Percentiles rank a stretch among this genome's conserved stretches.
These are phyloP conservation scores for Earliella scabrosa DNA, from an alignment of 1,284 basidiomycete genomes.

Conservation along the genomic window DNA sequence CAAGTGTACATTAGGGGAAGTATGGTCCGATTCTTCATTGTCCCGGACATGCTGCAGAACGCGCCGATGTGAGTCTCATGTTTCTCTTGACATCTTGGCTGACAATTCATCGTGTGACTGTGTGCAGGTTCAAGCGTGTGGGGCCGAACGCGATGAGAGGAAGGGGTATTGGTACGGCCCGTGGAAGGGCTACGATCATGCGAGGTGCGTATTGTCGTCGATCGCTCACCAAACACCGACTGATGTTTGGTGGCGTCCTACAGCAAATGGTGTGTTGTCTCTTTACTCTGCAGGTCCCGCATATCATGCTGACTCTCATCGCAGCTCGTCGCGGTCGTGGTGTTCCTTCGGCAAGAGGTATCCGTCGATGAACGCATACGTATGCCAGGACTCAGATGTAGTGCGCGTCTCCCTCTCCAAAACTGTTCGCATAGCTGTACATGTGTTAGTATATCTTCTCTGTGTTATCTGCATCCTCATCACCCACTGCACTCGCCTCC, in stretches of 20 bases:
- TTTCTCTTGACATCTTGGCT: background rate
- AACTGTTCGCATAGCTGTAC: slow-evolving; percentile 28
- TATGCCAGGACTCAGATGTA: slow-evolving; percentile 16
- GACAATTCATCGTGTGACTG: background rate
- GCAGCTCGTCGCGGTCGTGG: slow-evolving; percentile 85
- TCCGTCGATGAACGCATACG: slow-evolving; percentile 61
- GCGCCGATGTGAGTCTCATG: slow-evolving; percentile 87
- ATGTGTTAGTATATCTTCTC: slow-evolving; percentile 31
- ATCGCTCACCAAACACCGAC: slow-evolving; percentile 19
- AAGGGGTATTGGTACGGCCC: slow-evolving; percentile 97
- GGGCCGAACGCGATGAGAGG: slow-evolving; percentile 99
- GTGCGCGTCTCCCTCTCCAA: slow-evolving; percentile 19
- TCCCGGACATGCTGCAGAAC: slow-evolving; percentile 99
- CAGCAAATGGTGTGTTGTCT: slow-evolving; percentile 65
- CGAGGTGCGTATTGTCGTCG: slow-evolving; percentile 60
- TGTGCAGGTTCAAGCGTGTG: slow-evolving; percentile 92
- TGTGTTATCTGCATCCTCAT: slow-evolving; percentile 2
- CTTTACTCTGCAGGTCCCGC: background rate
- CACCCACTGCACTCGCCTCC: background rate
- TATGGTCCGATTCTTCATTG: slow-evolving; percentile 98
- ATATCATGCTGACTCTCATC: slow-evolving; percentile 19
- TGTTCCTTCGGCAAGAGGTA: slow-evolving; percentile 73
- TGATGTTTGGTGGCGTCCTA: slow-evolving; percentile 20
- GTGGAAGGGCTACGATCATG: slow-evolving; percentile 97
- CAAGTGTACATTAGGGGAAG: slow-evolving; percentile 99